Percentiles rank a stretch among this genome's conserved stretches.
Conservation (phyloP, 2,329 filamentous ascomycete genomes). For the Ophiostoma ips region DNA sequence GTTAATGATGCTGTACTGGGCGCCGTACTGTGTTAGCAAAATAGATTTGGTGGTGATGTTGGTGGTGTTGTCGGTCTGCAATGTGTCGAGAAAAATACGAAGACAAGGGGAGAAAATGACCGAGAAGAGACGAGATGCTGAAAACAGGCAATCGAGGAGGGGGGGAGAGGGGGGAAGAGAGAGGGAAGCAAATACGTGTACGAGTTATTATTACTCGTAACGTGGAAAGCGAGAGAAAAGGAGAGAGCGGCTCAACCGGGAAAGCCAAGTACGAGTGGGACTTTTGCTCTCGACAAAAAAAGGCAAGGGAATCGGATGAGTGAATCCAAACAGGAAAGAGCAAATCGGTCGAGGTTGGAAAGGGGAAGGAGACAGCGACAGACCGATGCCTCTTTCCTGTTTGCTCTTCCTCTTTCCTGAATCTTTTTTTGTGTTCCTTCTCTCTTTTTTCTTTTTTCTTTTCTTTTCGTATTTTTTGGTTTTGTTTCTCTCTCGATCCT, state of each 20-base stretch:
- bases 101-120: background rate
- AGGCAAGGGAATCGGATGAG: background rate
- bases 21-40: conserved; percentile 5
- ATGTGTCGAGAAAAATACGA: background rate
- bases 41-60: conserved; percentile 7
- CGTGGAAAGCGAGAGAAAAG: background rate
- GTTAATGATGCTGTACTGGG: background rate
- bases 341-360: background rate
- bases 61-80: background rate
- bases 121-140: background rate
- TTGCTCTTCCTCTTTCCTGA: no score
- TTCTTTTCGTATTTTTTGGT: no score
- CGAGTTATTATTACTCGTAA: no score
- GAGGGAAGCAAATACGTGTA: no score
- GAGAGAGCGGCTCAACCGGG: background rate
- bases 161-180: background rate
- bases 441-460: background rate
- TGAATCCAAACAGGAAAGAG: background rate
- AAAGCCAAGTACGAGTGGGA: background rate
- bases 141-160: background rate
- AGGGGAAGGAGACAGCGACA: background rate
- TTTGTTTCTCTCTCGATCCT: no score
- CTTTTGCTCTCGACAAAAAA: background rate
- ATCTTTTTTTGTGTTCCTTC: no score
- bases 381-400: background rate